Percentiles rank a stretch among this genome's conserved stretches.
Conservation (phyloP, 2,329 filamentous ascomycete genomes). For the Ophiobolus disseminans region DNA sequence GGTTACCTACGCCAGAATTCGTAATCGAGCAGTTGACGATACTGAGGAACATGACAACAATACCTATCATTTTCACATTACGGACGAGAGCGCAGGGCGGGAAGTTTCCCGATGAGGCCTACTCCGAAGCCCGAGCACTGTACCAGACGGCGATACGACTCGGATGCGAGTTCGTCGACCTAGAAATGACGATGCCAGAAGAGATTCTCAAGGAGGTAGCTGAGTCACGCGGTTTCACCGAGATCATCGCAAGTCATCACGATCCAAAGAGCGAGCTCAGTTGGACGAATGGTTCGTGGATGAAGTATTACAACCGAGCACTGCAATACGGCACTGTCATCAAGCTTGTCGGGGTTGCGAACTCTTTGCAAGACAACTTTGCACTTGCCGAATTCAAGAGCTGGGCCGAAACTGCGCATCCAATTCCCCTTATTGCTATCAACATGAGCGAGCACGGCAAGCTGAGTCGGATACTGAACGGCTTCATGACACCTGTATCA, state of each 20-base stretch:
- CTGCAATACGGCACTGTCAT: conserved; percentile 90
- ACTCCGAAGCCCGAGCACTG: conserved; percentile 73
- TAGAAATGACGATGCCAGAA: conserved; percentile 87
- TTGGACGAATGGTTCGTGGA: conserved; percentile 94
- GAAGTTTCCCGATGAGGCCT: conserved; percentile 78
- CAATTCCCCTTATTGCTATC: conserved; percentile 87
- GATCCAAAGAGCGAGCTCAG: conserved; percentile 80
- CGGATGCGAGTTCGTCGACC: conserved; percentile 89
- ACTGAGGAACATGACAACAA: conserved; percentile 72
- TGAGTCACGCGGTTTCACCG: conserved; percentile 73
- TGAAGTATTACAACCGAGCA: conserved; percentile 86
- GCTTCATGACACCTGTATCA: conserved; percentile 92
- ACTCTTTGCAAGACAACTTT: conserved; percentile 82
- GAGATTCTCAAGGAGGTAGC: conserved; percentile 74
- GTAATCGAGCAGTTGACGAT: conserved; percentile 82
- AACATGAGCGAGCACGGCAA: conserved; percentile 94
- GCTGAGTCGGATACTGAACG: conserved; percentile 86
- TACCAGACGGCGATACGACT: conserved; percentile 81
- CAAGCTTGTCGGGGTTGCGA: conserved; percentile 88
- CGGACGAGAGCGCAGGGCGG: conserved; percentile 87
- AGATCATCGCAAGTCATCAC: conserved; percentile 94
- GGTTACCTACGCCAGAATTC: conserved; percentile 73
- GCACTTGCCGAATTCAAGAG: conserved; percentile 81
- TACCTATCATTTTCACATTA: conserved; percentile 92
- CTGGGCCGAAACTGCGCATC: conserved; percentile 74